phyloP scores from a whole-genome alignment of 2,329 filamentous ascomycete species.

The Calonectria henricotiae region DNA sequence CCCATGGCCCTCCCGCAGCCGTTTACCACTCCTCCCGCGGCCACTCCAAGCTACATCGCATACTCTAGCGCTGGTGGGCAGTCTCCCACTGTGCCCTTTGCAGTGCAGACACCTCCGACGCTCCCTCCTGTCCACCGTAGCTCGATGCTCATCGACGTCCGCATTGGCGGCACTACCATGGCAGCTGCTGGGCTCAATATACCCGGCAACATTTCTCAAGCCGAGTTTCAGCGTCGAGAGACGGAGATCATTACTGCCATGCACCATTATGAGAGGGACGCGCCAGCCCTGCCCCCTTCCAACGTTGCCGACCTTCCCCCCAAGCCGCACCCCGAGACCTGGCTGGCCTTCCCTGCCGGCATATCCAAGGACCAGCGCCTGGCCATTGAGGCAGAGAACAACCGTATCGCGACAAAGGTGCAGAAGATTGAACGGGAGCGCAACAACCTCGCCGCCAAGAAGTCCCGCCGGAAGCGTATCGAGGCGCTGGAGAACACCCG shows the following conservation, averaged over 20 bases:
- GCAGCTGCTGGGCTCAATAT: conserved; percentile 45
- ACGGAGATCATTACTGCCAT: conserved; percentile 45
- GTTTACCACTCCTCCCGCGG: background rate
- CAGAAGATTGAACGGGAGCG: conserved; percentile 53
- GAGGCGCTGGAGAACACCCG: conserved; percentile 50
- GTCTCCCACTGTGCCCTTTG: background rate
- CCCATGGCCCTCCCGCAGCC: conserved; percentile 12
- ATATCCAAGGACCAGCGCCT: conserved; percentile 36
- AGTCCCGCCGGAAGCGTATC: conserved; percentile 55
- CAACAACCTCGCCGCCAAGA: conserved; percentile 61
- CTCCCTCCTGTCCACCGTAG: background rate
- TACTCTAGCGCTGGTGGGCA: background rate
- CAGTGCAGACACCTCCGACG: background rate
- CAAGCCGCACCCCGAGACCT: conserved; percentile 49
- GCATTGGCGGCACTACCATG: conserved; percentile 16
- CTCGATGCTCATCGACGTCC: background rate
- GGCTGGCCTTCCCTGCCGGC: conserved; percentile 42
- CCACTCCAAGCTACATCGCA: background rate
- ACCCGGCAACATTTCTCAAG: conserved; percentile 34
- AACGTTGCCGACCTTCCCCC: conserved; percentile 49
- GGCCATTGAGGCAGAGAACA: conserved; percentile 47
- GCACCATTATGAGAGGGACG: conserved; percentile 42
- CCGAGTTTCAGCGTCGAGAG: conserved; percentile 45
- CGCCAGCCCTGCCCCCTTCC: conserved; percentile 53
- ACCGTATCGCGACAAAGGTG: conserved; percentile 49